A percentile compares a stretch with the other conserved stretches of the same genome.
Conservation (phyloP, 371 early-diverging fungal genomes). For the Rhizopus stolonifer region DNA sequence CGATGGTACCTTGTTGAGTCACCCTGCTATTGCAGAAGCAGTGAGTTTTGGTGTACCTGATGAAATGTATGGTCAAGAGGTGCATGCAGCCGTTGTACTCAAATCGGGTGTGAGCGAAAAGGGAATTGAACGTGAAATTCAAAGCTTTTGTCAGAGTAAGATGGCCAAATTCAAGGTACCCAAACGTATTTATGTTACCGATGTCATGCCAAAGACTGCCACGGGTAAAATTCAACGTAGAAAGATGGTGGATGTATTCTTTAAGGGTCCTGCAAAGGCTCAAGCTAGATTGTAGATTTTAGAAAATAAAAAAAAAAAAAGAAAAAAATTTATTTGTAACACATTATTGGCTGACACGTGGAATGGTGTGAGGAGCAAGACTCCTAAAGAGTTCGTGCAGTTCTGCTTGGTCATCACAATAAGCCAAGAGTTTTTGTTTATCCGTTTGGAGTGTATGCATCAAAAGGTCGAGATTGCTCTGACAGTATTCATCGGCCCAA, state of each 20-base stretch:
- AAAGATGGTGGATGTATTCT: slow-evolving; percentile 51
- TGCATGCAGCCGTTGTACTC: slow-evolving; percentile 78
- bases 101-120: slow-evolving; percentile 22
- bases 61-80: slow-evolving; percentile 80
- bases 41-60: slow-evolving; percentile 76
- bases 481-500: slow-evolving; percentile 22
- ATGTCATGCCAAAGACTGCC: slow-evolving; percentile 72
- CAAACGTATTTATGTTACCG: slow-evolving; percentile 70
- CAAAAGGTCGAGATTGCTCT: slow-evolving; percentile 7
- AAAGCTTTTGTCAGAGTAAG: slow-evolving; percentile 45
- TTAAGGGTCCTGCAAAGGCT: slow-evolving; percentile 30
- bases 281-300: slow-evolving; percentile 46
- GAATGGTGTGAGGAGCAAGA: slow-evolving; percentile 14
- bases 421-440: slow-evolving; percentile 1
- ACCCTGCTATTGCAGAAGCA: slow-evolving; percentile 74
- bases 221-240: slow-evolving; percentile 74
- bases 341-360: slow-evolving; percentile 4
- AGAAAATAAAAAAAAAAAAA: too few relatives aligned
- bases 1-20: slow-evolving; percentile 73
- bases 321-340: too few relatives aligned
- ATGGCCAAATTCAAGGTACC: slow-evolving; percentile 84
- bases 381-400: slow-evolving; percentile 22
- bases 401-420: slow-evolving; percentile 28
- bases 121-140: slow-evolving; percentile 45
- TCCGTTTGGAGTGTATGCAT: neutral